Base-by-base conservation (phyloP, 306 rosid species). In the Cicer arietinum region DNA sequence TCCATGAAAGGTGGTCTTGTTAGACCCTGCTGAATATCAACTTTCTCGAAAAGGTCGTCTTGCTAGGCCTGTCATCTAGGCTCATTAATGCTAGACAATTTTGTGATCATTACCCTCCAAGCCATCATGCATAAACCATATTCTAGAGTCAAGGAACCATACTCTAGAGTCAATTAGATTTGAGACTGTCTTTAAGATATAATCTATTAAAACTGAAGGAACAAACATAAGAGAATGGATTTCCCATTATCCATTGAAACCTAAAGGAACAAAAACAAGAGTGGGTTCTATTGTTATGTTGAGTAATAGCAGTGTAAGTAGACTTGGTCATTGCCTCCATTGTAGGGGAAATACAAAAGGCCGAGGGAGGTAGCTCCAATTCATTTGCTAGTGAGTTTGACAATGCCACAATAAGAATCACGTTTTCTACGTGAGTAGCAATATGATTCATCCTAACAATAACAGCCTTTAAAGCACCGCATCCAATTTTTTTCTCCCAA, bases 311-410 rank as follows among this genome's bases (percentile, higher is more conserved):
- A 7, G 97, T 87, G 88, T 86, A 90, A 43, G 98, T 91, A 8
- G 97, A 94, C 87, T 94, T 14, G 7, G 96, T 87, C 98, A 91
- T 94, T 7, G 96, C 97, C 72, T 94, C 97, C 98, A 94, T 94
- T 85, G 94, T 88, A 46, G 10, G 98, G 97, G 16, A 91, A 94
- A 69, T 94, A 90, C 84, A 94, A 94, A 61, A 94, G 94, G 62
- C 98, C 94, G 81, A 88, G 98, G 46, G 98, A 88, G 53, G 92
- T 88, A 73, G 96, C 97, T 66, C 98, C 98, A 46, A 94, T 91
- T 97, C 98, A 87, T 94, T 94, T 10, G 96, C 98, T 79, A 94
- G 98, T 25, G 98, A 94, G 39, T 96, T 91, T 54, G 98, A 94
- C 71, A 94, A 79, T 18, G 98, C 94, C 80, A 94, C 96, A 76